phyloP scores from a whole-genome alignment of 352 stramenopile genomes.

The Saprolegnia diclina region DNA sequence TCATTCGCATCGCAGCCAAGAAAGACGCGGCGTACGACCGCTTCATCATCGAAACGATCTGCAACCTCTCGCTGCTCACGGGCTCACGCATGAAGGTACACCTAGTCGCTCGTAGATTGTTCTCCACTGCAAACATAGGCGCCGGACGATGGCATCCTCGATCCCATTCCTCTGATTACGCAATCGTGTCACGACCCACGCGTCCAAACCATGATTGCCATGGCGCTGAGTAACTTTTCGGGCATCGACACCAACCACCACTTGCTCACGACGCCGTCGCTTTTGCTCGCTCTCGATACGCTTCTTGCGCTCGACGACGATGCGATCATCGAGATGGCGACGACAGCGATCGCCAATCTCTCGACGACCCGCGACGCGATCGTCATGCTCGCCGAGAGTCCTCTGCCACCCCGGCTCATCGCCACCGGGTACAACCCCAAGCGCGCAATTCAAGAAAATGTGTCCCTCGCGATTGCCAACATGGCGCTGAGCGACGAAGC shows the following conservation, averaged over 20 bases:
- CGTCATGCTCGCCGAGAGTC: conserved; percentile 58
- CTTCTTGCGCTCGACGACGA: conserved; percentile 69
- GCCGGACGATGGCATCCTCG: conserved; percentile 64
- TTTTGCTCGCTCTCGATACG: conserved; percentile 68
- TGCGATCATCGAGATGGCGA: conserved; percentile 57
- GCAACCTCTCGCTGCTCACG: conserved; percentile 66
- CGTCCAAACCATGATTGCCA: conserved; percentile 58
- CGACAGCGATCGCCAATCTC: conserved; percentile 69
- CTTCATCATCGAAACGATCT: conserved; percentile 69
- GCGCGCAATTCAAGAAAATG: conserved; percentile 60
- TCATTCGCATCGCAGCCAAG: conserved; percentile 67
- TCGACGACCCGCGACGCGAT: conserved; percentile 54
- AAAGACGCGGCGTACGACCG: conserved; percentile 49
- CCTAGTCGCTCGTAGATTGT: no score
- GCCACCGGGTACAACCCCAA: conserved; percentile 50
- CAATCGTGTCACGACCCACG: conserved; percentile 37
- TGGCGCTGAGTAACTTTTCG: conserved; percentile 75
- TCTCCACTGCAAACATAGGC: no score
- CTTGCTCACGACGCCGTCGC: conserved; percentile 49
- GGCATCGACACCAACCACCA: conserved; percentile 63
- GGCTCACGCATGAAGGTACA: conserved; percentile 63
- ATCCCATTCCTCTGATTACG: conserved; percentile 61
- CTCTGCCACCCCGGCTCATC: conserved; percentile 60
- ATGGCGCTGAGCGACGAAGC: conserved; percentile 45
- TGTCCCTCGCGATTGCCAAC: conserved; percentile 64